Base-by-base conservation (phyloP, 2,329 filamentous ascomycete genomes). In the Botrytis byssoidea region DNA sequence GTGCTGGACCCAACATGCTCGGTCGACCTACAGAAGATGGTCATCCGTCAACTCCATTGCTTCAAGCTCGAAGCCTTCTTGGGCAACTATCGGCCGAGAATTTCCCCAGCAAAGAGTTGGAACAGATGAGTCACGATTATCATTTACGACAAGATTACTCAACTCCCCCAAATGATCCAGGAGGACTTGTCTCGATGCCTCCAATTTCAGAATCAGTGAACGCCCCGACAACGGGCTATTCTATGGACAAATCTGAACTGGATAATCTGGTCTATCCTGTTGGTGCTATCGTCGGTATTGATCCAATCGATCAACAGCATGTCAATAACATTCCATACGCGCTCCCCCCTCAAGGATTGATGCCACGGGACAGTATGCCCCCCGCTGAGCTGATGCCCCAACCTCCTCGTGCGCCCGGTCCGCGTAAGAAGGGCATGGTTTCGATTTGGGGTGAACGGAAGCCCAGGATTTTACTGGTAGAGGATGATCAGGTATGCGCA, bases 291-390 rank as follows among this genome's bases (percentile, higher is more conserved):
- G 93, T 97, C 77, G 95, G 95, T 71, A 98, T 98, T 77, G 95
- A 98, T 80, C 95, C 95, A 1, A 96, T 97, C 87, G 95, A 95
- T 81, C 92, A 93, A 78, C 95, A 98, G 79, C 94, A 98, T 80
- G 94, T 98, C 80, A 90, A 95, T 84, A 97, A 97, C 81, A 97
- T 98, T 73, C 94, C 95, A 0, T 98, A 97, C 81, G 87, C 91
- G 14, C 86, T 93, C 83, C 93, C 89, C 25, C 86, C 92, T 29
- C n/a, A 68, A 29, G 59, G 66, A 42, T 60, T 70, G 42, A 73
- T 73, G 65, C 71, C 64, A 46, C 57, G 65, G 4, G 93, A 92
- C 69, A 84, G 86, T 3, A 86, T 72, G 82, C 83, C 74, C 80
- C 84, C 77, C 25, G 74, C 75, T 25, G 85, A 87, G 9, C 83